Evolutionary conservation across 2,329 filamentous ascomycete genomes (phyloP).

Genomic region (Penicillium sp.): DNA sequence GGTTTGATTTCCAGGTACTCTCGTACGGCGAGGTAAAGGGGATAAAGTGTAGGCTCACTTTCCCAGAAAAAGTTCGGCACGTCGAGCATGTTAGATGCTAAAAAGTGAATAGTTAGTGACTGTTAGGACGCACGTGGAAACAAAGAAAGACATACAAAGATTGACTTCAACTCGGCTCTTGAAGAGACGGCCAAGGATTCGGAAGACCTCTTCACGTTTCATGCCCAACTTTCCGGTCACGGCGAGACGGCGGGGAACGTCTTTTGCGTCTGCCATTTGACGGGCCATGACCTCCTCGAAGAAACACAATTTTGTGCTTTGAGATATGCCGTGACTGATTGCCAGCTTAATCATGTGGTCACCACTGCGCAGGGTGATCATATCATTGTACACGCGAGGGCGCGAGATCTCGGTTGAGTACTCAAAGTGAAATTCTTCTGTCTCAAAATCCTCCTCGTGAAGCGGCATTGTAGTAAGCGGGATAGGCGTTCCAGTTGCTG

Average conservation of each 20-base stretch:
- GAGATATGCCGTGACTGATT: conserved; percentile 95
- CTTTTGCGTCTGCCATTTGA: conserved; percentile 90
- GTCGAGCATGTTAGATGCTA: conserved; percentile 92
- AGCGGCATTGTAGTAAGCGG: conserved; percentile 77
- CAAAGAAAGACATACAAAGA: conserved; percentile 67
- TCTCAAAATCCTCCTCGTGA: conserved; percentile 90
- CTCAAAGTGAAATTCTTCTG: conserved; percentile 97
- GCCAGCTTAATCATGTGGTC: conserved; percentile 99
- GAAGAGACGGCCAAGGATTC: conserved; percentile 86
- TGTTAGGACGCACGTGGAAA: background rate
- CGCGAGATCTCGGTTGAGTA: conserved; percentile 85
- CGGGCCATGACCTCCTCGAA: conserved; percentile 96
- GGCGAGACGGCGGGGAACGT: conserved; percentile 85
- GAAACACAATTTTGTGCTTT: conserved; percentile 93
- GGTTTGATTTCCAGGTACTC: conserved; percentile 98
- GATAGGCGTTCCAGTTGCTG: conserved; percentile 42
- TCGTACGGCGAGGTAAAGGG: conserved; percentile 88
- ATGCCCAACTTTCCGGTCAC: conserved; percentile 88
- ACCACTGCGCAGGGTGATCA: conserved; percentile 92
- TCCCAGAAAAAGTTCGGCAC: conserved; percentile 87
- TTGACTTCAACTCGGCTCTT: conserved; percentile 96
- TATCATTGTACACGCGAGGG: conserved; percentile 95
- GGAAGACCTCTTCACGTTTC: conserved; percentile 87
- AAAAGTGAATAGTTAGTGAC: background rate
- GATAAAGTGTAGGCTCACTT: conserved; percentile 89